These are phyloP conservation scores for Nidula microcarpa DNA, from an alignment of 768 basidiomycete species.

Conservation along the genomic window DNA sequence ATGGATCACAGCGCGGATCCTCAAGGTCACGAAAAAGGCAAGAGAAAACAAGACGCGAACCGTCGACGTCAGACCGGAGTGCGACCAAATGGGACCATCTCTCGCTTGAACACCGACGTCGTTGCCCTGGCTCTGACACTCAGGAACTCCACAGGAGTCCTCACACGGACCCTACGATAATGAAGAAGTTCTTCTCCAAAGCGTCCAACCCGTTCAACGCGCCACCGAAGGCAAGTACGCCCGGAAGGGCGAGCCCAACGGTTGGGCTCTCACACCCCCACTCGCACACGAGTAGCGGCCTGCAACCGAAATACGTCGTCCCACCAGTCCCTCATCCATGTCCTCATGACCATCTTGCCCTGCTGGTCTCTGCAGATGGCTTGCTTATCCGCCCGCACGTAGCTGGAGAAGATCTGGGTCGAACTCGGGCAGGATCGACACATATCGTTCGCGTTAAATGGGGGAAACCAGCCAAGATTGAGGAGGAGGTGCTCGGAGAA, in stretches of 20 bases:
- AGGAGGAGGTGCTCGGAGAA: conserved; percentile 37
- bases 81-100: no score
- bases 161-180: conserved; percentile 9
- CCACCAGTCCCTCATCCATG: conserved; percentile 75
- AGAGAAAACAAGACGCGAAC: no score
- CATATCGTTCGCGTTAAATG: conserved; percentile 58
- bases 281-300: background rate
- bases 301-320: conserved; percentile 63
- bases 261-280: conserved; percentile 4
- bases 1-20: no score
- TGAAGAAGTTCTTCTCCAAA: conserved; percentile 41
- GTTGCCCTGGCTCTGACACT: background rate
- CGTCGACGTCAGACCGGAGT: no score
- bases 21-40: no score
- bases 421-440: conserved; percentile 17
- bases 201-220: conserved; percentile 31
- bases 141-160: background rate
- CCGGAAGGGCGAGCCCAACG: conserved; percentile 1
- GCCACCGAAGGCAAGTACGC: conserved; percentile 8
- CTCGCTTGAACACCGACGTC: no score
- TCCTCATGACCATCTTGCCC: conserved; percentile 65
- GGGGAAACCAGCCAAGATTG: conserved; percentile 51
- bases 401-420: conserved; percentile 13
- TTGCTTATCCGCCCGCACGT: conserved; percentile 64
- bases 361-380: conserved; percentile 56